Evolutionary conservation across 1,284 basidiomycete genomes (phyloP).

Genomic region (Salmacisia buchloeana): DNA sequence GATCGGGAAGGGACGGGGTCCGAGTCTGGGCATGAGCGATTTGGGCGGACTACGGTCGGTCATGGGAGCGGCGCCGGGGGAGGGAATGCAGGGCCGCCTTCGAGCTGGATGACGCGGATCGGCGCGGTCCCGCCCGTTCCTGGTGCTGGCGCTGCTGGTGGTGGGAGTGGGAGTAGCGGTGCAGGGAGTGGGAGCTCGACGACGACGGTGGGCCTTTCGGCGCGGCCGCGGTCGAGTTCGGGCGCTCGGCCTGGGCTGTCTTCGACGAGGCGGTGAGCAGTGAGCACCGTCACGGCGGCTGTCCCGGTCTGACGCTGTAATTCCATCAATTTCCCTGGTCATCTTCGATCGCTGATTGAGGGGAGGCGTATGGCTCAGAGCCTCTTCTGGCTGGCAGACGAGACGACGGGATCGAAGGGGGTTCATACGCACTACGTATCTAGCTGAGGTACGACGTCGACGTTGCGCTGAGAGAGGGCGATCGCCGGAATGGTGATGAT

Average conservation of each 20-base stretch:
- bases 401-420: no score
- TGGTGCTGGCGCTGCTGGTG: not conserved
- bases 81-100: not conserved
- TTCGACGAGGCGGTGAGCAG: not conserved
- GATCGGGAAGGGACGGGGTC: not conserved
- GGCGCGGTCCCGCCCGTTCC: not conserved
- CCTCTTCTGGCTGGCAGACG: no score
- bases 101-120: conserved; percentile 1
- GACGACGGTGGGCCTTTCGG: not conserved
- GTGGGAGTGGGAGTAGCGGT: not conserved
- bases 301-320: no score
- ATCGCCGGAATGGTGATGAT: no score
- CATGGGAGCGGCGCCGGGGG: no score
- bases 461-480: no score
- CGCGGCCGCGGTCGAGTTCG: not conserved
- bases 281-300: no score
- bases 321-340: no score
- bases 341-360: no score
- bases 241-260: not conserved
- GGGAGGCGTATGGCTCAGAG: no score
- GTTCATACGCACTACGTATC: no score
- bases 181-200: not conserved
- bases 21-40: not conserved
- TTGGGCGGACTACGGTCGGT: not conserved
- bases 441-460: no score